Evolutionary conservation across 1,139 yeast genomes (phyloP).

Genomic region (Taphrina confusa): DNA sequence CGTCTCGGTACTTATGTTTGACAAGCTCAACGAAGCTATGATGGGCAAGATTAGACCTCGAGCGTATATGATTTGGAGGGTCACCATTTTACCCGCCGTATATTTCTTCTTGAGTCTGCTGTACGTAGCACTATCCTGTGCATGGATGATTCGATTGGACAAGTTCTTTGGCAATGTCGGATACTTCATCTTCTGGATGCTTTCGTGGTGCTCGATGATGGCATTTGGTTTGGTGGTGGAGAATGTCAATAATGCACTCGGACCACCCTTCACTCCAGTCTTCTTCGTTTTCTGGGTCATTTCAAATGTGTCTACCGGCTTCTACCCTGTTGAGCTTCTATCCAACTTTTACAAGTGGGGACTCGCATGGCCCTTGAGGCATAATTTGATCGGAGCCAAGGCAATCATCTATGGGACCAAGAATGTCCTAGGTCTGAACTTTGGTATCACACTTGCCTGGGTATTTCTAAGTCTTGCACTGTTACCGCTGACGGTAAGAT

Average conservation of each 20-base stretch:
- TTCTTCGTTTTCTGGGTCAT: constrained; percentile 64
- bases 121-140: constrained; percentile 61
- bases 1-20: constrained; percentile 61
- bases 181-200: constrained; percentile 65
- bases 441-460: constrained; percentile 64
- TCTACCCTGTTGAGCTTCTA: constrained; percentile 58
- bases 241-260: constrained; percentile 54
- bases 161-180: constrained; percentile 61
- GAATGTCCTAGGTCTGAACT: constrained; percentile 59
- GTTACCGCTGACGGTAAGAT: constrained; percentile 53
- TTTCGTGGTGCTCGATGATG: constrained; percentile 59
- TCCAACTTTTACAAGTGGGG: constrained; percentile 63
- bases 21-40: constrained; percentile 56
- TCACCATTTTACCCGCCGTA: constrained; percentile 51
- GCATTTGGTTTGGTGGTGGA: constrained; percentile 69
- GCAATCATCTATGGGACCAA: constrained; percentile 61
- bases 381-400: constrained; percentile 58
- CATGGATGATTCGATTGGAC: constrained; percentile 59
- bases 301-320: constrained; percentile 61
- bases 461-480: constrained; percentile 53
- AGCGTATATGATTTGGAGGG: constrained; percentile 56
- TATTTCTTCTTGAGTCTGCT: constrained; percentile 58
- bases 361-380: constrained; percentile 65
- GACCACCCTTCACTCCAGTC: constrained; percentile 59
- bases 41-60: constrained; percentile 51